Evolutionary conservation across 2,329 filamentous ascomycete species (phyloP).

Genomic region (Colletotrichum lini): DNA sequence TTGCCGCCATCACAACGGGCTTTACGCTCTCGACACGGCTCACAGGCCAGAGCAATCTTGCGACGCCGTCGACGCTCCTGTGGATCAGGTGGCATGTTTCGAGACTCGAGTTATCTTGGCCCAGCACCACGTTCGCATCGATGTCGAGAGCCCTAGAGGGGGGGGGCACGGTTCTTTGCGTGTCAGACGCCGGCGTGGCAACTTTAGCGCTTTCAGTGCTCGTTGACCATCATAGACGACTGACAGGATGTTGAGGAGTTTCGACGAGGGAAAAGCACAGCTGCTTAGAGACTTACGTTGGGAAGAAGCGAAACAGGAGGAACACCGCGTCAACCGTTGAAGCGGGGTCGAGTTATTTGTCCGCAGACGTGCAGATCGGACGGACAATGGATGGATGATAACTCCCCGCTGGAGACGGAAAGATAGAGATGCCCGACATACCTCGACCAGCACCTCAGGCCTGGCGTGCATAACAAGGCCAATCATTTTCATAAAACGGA

Average conservation of each 20-base stretch:
- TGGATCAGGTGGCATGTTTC: not conserved
- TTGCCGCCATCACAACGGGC: constrained; percentile 59
- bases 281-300: too few relatives aligned
- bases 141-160: not conserved
- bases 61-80: constrained; percentile 23
- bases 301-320: too few relatives aligned
- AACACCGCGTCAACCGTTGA: too few relatives aligned
- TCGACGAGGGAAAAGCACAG: too few relatives aligned
- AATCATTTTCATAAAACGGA: too few relatives aligned
- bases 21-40: constrained; percentile 58
- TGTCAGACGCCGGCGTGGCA: not conserved
- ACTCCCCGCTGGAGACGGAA: not conserved
- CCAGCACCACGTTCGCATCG: not conserved
- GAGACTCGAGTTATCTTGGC: not conserved
- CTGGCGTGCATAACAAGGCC: not conserved
- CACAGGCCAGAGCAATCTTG: constrained; percentile 57
- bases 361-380: too few relatives aligned
- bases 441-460: not conserved
- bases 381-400: too few relatives aligned
- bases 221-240: too few relatives aligned
- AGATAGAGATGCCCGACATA: not conserved
- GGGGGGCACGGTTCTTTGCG: not conserved
- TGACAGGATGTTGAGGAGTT: too few relatives aligned
- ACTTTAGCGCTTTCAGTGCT: not conserved
- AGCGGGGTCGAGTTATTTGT: too few relatives aligned